Evolutionary conservation across 2,329 filamentous ascomycete species (phyloP).

Genomic region (Aspergillus persii): DNA sequence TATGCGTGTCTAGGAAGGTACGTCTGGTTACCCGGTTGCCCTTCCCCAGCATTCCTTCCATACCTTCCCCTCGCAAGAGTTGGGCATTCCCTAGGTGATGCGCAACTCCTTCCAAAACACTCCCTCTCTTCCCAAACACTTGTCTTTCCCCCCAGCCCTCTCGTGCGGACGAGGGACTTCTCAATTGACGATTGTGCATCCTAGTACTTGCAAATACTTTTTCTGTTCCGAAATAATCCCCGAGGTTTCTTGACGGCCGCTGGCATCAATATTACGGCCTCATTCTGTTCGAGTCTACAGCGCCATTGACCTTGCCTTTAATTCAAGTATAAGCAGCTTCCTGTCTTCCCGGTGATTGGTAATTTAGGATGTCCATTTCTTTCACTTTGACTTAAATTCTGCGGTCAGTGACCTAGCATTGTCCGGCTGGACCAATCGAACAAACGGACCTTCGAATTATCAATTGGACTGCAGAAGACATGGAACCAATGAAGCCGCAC

Average conservation of each 20-base stretch:
- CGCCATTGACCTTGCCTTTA: neutral
- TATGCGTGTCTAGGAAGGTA: conserved; percentile 14
- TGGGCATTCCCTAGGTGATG: conserved; percentile 28
- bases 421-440: conserved; percentile 12
- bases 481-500: conserved; percentile 36
- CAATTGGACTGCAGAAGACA: conserved; percentile 19
- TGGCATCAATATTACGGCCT: neutral
- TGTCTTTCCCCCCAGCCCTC: conserved; percentile 11
- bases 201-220: neutral
- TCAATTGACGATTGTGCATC: conserved; percentile 7
- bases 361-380: conserved; percentile 29
- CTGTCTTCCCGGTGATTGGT: neutral
- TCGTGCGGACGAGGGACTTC: conserved; percentile 9
- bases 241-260: neutral
- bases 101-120: conserved; percentile 17
- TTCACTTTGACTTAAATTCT: conserved; percentile 24
- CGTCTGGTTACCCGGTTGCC: conserved; percentile 20
- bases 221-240: conserved; percentile 4
- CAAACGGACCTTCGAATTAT: neutral
- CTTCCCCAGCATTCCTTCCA: conserved; percentile 31
- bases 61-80: conserved; percentile 21
- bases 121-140: conserved; percentile 12
- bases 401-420: conserved; percentile 30
- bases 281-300: neutral
- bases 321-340: neutral